Percentiles rank a stretch among this genome's conserved stretches.
Conservation (phyloP, 768 basidiomycete genomes). For the Rhodosporidiobolus sp. region DNA sequence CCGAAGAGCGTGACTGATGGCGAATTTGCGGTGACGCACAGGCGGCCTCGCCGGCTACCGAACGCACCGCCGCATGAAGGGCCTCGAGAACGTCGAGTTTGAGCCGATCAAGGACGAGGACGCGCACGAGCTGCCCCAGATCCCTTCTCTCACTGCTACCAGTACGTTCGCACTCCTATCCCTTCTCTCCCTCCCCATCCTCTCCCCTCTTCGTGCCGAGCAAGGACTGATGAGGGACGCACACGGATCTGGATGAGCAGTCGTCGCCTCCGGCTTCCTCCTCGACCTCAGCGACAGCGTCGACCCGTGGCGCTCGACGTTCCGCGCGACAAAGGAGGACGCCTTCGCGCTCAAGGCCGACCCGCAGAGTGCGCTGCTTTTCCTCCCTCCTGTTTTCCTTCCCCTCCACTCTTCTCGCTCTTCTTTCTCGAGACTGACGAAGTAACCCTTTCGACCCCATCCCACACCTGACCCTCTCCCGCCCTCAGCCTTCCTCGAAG, state of each 20-base stretch:
- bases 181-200: background rate
- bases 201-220: background rate
- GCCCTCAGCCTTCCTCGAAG: conserved; percentile 44
- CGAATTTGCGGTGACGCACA: background rate
- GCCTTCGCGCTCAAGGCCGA: conserved; percentile 51
- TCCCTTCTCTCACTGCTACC: conserved; percentile 39
- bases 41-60: conserved; percentile 42
- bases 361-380: conserved; percentile 44
- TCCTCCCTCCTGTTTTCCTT: conserved; percentile 3
- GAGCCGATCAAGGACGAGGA: conserved; percentile 33
- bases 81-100: conserved; percentile 42
- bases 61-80: conserved; percentile 40
- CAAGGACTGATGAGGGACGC: background rate
- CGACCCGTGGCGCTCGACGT: conserved; percentile 44
- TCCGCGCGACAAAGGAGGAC: conserved; percentile 45
- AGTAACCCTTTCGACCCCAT: no score
- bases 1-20: background rate
- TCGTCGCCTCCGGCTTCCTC: conserved; percentile 53
- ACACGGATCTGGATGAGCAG: conserved; percentile 47
- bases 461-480: background rate
- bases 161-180: background rate
- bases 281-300: conserved; percentile 50
- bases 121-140: conserved; percentile 35
- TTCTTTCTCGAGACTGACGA: no score
- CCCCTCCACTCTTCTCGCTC: background rate